These are phyloP conservation scores for Cercospora sp. DNA, from an alignment of 2,329 filamentous ascomycete species.

Conservation along the genomic window DNA sequence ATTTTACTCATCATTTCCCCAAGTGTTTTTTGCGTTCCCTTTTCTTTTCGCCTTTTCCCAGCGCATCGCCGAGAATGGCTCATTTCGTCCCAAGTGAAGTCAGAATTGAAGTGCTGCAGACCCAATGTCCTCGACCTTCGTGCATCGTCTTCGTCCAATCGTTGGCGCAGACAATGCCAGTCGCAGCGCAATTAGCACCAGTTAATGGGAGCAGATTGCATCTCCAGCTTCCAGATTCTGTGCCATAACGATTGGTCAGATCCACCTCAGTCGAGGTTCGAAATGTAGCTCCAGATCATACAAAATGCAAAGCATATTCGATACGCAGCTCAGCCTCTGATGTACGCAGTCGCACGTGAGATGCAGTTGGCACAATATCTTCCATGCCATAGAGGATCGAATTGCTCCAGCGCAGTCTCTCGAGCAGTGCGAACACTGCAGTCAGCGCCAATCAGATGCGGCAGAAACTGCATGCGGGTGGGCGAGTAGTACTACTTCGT, in stretches of 20 bases:
- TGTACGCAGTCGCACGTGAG: background rate
- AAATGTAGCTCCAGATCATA: background rate
- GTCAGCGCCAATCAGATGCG: background rate
- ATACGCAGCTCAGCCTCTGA: background rate
- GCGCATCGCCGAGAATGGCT: background rate
- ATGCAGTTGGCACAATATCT: background rate
- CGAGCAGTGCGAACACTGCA: background rate
- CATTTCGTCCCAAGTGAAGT: background rate
- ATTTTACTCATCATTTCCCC: background rate
- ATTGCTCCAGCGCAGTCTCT: background rate
- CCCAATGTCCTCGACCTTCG: background rate
- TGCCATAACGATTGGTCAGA: background rate
- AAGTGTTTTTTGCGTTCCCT: background rate
- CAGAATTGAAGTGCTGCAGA: background rate
- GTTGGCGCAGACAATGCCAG: background rate
- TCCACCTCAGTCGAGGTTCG: background rate
- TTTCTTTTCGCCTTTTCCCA: background rate
- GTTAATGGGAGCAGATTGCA: background rate
- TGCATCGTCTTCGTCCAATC: background rate
- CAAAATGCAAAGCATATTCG: background rate
- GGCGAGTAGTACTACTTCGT: constrained; percentile 18
- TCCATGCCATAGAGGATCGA: background rate
- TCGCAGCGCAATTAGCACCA: background rate
- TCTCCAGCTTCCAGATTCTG: background rate
- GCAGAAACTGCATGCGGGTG: background rate